phyloP scores from a whole-genome alignment of 2,329 filamentous ascomycete genomes.

The Calonectria fujianensis region DNA sequence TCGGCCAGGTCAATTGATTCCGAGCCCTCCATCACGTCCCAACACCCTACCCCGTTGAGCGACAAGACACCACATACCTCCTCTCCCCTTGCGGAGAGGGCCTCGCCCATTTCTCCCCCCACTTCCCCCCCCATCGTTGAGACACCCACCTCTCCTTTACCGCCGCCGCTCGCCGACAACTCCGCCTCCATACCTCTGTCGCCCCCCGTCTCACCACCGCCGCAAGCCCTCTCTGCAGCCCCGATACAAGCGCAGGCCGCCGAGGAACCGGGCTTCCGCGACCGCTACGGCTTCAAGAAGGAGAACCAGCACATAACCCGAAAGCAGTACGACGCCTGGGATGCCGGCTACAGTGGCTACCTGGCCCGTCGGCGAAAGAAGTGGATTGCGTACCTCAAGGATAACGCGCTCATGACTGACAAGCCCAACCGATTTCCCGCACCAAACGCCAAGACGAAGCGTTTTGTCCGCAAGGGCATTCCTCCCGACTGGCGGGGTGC shows the following conservation, averaged over 20 bases:
- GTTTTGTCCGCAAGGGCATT: slow-evolving; percentile 94
- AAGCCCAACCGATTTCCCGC: slow-evolving; percentile 86
- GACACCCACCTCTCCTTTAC: slow-evolving; percentile 15
- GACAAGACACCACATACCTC: slow-evolving; percentile 24
- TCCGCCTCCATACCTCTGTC: slow-evolving; percentile 26
- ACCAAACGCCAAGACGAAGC: slow-evolving; percentile 87
- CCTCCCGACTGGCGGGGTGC: slow-evolving; percentile 95
- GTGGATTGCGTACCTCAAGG: slow-evolving; percentile 86
- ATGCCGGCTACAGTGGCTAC: slow-evolving; percentile 83
- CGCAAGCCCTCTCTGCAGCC: slow-evolving; percentile 53
- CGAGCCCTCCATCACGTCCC: slow-evolving; percentile 54
- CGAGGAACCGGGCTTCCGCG: slow-evolving; percentile 74
- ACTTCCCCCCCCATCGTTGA: slow-evolving; percentile 29
- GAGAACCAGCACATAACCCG: slow-evolving; percentile 85
- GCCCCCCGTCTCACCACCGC: slow-evolving; percentile 44
- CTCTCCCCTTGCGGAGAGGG: slow-evolving; percentile 39
- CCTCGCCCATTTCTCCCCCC: slow-evolving; percentile 44
- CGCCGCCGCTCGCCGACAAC: background rate
- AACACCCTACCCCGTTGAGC: slow-evolving; percentile 45
- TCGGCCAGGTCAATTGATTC: slow-evolving; percentile 70
- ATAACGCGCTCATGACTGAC: slow-evolving; percentile 83
- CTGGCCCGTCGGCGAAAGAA: slow-evolving; percentile 85
- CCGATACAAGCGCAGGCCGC: slow-evolving; percentile 55
- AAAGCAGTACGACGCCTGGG: slow-evolving; percentile 89
- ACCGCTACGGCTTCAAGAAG: slow-evolving; percentile 96